Conservation (phyloP, 176 grass and related monocot species). For the Aegilops sharonensis region DNA sequence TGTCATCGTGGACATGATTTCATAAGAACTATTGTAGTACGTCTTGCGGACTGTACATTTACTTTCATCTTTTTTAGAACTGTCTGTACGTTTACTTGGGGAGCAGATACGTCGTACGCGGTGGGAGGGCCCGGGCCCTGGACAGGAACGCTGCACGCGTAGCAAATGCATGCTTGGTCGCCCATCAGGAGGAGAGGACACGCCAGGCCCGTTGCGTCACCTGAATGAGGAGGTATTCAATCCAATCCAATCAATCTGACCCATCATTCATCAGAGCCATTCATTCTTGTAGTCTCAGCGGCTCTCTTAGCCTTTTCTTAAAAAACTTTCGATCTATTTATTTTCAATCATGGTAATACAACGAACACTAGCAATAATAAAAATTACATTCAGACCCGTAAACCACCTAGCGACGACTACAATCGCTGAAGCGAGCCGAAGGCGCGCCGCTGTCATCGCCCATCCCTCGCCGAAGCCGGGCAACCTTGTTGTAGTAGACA, state of each 20-base stretch:
- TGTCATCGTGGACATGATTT: too few species aligned
- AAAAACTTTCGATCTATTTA: too few species aligned
- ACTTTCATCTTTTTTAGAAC: too few species aligned
- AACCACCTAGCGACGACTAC: too few species aligned
- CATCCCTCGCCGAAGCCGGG: too few species aligned
- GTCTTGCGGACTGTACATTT: neutral
- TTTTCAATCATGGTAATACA: too few species aligned
- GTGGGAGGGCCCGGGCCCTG: neutral
- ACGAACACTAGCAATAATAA: too few species aligned
- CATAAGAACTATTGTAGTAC: neutral
- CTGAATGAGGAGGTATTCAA: slow-evolving; percentile 20
- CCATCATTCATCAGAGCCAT: slow-evolving; percentile 1
- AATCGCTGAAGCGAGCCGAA: too few species aligned
- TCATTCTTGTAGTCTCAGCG: slow-evolving; percentile 14
- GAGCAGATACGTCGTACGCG: neutral
- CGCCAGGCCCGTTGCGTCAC: neutral
- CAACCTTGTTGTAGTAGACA: too few species aligned
- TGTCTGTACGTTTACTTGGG: neutral
- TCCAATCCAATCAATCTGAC: slow-evolving; percentile 21
- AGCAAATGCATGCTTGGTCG: slow-evolving; percentile 19
- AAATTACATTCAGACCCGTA: too few species aligned
- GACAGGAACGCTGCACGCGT: slow-evolving; percentile 5
- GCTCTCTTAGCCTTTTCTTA: neutral
- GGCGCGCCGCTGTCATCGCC: too few species aligned
- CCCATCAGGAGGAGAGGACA: neutral